A percentile compares a stretch with the other conserved stretches of the same genome.
phyloP scores from a whole-genome alignment of 352 stramenopile genomes.

The Phytophthora kernoviae region DNA sequence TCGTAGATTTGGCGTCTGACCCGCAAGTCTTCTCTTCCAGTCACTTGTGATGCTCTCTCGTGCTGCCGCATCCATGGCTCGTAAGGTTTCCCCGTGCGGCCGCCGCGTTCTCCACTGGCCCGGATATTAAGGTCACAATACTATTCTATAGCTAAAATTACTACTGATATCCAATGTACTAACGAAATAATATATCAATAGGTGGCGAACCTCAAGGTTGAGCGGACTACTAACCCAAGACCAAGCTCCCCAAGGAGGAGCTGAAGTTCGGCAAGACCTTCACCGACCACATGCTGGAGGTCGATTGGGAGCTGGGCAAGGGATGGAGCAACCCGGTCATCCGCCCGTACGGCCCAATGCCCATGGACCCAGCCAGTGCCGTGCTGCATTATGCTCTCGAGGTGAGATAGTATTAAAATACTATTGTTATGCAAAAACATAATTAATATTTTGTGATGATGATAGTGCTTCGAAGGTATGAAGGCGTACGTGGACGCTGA shows the following conservation, averaged over 20 bases:
- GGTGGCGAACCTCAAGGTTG: conserved; percentile 48
- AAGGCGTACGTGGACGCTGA: conserved; percentile 92
- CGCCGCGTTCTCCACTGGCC: conserved; percentile 29
- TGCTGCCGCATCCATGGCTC: not conserved
- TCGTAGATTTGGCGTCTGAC: not conserved
- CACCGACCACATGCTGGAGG: conserved; percentile 97
- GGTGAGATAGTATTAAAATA: conserved; percentile 19
- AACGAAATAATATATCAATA: conserved; percentile 3
- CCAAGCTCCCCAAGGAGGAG: conserved; percentile 83
- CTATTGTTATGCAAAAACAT: not conserved
- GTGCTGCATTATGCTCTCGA: conserved; percentile 95
- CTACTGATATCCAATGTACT: not conserved
- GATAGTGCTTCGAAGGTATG: conserved; percentile 95
- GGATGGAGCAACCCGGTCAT: conserved; percentile 92
- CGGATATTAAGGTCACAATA: conserved; percentile 24
- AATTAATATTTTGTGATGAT: not conserved
- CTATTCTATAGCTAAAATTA: not conserved
- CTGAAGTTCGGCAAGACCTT: conserved; percentile 96
- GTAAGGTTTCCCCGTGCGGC: conserved; percentile 10
- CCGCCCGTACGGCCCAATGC: conserved; percentile 91
- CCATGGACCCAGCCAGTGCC: conserved; percentile 90
- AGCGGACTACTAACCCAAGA: conserved; percentile 48
- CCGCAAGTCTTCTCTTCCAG: not conserved
- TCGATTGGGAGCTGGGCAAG: conserved; percentile 88
- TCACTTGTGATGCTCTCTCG: conserved; percentile 2